Evolutionary conservation across 495 filamentous ascomycete species (phyloP), one percentile per base, ranked within the genome.

Genomic region (Annulohypoxylon maeteangense): DNA sequence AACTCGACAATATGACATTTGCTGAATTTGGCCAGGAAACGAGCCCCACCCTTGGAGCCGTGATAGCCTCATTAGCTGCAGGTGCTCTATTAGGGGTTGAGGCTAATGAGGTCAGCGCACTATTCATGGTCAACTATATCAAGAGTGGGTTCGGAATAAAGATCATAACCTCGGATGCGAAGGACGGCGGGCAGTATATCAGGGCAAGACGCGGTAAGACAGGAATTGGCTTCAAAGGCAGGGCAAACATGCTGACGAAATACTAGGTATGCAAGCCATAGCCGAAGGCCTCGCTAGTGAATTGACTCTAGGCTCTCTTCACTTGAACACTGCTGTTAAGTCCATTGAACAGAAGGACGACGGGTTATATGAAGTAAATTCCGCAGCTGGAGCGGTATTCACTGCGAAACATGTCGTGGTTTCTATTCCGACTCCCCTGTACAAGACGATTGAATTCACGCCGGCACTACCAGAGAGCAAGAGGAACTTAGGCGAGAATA

Each of bases 61-160:
- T 51, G 42, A 76, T 63, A 11, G 76, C 76, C 4, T 68, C 71
- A 11, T 70, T 80, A 50, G 81, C 78, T 73, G 75, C 75, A 0
- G 73, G 77, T 1, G 81, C 78, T 10, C 81, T 86, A 76, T 76
- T 84, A 0, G 83, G 82, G 2, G 67, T 79, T 27, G 82, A 85
- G 16, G 31, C 50, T 2, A 1, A 45, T 0, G 81, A 87, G 7
- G 60, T 87, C 22, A 81, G 78, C 47, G 80, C 81, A 5, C 62
- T 83, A 0, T 88, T 74, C 61, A 82, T 87, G 67, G 71, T 88
- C n/a, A 78, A 83, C 48, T 86, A 87, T 72, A 81, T 80, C 76
- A 78, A 79, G 60, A 76, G 76, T 23, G 80, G 81, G 1, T 78
- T 78, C 0, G 84, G 85, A 0, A 63, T 87, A 4, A 38, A 81